Base-by-base conservation (phyloP, 228 moss, liverwort and hornwort genomes). In the Sphagnum fallax region DNA sequence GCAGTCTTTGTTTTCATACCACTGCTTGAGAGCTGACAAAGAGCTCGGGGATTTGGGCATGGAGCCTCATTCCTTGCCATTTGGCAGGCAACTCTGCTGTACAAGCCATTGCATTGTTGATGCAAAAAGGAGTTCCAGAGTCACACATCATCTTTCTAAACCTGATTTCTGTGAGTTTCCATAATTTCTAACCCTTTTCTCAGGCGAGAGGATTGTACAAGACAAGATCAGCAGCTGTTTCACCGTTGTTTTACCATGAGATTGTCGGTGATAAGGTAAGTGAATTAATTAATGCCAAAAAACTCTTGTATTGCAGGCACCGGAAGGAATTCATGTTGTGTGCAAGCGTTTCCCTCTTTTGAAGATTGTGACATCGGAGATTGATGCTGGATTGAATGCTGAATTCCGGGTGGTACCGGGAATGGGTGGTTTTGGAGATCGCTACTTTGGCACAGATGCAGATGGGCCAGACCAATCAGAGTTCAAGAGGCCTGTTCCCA, bases 321-420 rank as follows among this genome's bases (percentile, higher is more conserved):
- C 96, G 1, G 96, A 96, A 77, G 96, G 96, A 16, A 96, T 96
- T 18, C 96, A 96, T 51, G 84, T 75, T 57, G 96, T 96, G 16
- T 96, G 96, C 80, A 89, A 92, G 75, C 89, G 91, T 50, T 96
- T 91, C 72, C 92, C 92, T 0, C 75, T 84, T 10, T 61, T 96
- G 65, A 96, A 96, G 81, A 91, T 96, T n/a, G 96, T 96, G 50
- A 96, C 96, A 6, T 96, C 96, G 4, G 96, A 96, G 77, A 96
- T 96, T 76, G 96, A 96, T 67, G 81, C 83, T 9, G 85, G 89
- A 50, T 74, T 96, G 78, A 96, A 92, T 63, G 79, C 76, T 5
- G 95, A 86, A 61, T 96, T 78, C 62, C 89, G 95, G 53, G 95
- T 96, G 8, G 78, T 92, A 1, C 95, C 95, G 6, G 95, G 95